Evolutionary conservation across 257 asterid species (phyloP).

Genomic region (Solanum acaule): DNA sequence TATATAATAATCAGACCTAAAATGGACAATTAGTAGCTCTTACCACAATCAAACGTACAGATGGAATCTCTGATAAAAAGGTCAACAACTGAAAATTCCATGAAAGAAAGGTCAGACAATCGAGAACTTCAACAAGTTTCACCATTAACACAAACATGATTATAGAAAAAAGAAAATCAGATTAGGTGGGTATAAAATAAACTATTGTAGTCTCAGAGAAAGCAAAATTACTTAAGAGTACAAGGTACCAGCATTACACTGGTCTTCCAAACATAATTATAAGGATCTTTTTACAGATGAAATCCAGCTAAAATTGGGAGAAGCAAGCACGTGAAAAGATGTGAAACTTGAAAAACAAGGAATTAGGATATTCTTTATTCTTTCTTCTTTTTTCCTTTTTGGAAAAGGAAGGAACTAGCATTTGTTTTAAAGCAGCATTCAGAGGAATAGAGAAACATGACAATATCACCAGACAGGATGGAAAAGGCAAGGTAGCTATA

Average conservation of each 20-base stretch:
- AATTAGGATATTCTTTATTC: background rate
- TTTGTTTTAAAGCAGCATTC: background rate
- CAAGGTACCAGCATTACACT: background rate
- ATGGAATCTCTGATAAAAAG: conserved; percentile 79
- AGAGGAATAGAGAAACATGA: background rate
- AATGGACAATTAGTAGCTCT: conserved; percentile 14
- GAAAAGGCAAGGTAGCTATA: background rate
- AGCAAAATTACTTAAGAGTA: background rate
- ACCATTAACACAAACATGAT: background rate
- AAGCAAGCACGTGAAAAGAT: background rate
- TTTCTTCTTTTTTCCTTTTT: background rate
- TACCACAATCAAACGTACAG: conserved; percentile 84
- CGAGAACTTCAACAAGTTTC: background rate
- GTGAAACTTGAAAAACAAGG: background rate
- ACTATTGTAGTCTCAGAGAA: background rate
- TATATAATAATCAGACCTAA: conserved; percentile 1
- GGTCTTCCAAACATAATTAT: background rate
- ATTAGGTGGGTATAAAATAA: background rate
- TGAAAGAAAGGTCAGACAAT: background rate
- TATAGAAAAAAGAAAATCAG: background rate
- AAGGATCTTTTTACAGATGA: background rate
- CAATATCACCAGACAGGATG: background rate
- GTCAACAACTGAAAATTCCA: conserved; percentile 53
- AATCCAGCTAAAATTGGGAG: background rate
- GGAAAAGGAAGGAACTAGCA: background rate